These are phyloP conservation scores for Pachyrhizus erosus DNA, from an alignment of 306 rosid species.

Conservation along the genomic window DNA sequence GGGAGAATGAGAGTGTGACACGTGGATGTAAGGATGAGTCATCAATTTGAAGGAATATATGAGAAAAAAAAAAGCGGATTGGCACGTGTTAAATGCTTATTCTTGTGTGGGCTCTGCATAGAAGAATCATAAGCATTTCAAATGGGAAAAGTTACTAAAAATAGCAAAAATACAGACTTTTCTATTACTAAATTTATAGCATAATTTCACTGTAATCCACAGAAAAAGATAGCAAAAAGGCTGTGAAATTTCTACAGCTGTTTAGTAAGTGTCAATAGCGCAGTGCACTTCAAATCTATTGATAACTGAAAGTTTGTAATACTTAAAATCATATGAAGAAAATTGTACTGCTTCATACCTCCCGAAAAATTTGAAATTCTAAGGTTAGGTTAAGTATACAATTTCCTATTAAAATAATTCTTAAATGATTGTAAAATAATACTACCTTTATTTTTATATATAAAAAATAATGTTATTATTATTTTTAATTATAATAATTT, in stretches of 20 bases:
- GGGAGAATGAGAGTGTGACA: slow-evolving; percentile 9
- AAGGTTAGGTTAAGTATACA: not conserved
- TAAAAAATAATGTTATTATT: no score
- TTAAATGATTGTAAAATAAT: no score
- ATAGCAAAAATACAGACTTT: not conserved
- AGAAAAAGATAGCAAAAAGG: not conserved
- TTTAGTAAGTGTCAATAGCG: not conserved
- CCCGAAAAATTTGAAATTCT: no score
- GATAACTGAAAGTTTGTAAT: not conserved
- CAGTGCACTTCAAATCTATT: not conserved
- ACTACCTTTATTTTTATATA: no score
- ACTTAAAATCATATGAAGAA: not conserved
- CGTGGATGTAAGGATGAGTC: slow-evolving; percentile 13
- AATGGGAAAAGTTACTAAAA: slow-evolving; percentile 1
- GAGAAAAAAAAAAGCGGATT: not conserved
- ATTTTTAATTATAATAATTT: no score
- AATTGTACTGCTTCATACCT: not conserved
- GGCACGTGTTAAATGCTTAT: slow-evolving; percentile 1
- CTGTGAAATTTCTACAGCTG: not conserved
- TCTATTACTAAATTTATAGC: not conserved
- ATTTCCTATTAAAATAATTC: not conserved
- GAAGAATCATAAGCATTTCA: not conserved
- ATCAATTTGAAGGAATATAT: slow-evolving; percentile 9
- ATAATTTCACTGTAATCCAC: not conserved
- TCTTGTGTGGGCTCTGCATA: not conserved